Percentiles rank a stretch among this genome's conserved stretches.
These are phyloP conservation scores for Hamamelis virginiana DNA, from an alignment of 164 flowering plant species.

Conservation along the genomic window DNA sequence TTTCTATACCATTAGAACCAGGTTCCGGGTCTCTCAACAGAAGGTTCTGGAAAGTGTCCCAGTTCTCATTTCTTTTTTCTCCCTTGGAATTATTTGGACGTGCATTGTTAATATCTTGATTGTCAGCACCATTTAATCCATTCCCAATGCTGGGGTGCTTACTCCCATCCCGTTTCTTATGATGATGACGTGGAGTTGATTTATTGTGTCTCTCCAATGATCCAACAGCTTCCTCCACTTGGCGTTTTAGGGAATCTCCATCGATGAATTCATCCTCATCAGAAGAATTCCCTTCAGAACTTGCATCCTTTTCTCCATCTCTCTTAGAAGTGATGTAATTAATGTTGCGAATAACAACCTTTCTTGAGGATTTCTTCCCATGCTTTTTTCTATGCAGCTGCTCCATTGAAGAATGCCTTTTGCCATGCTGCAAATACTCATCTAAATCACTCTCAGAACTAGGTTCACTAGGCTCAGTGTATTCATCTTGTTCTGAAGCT, in stretches of 20 bases:
- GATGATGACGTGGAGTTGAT: slow-evolving; percentile 36
- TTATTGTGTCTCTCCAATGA: slow-evolving; percentile 59
- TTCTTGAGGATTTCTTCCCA: slow-evolving; percentile 67
- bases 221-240: slow-evolving; percentile 74
- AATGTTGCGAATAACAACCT: slow-evolving; percentile 84
- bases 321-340: slow-evolving; percentile 74
- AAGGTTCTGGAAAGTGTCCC: slow-evolving; percentile 82
- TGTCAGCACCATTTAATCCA: slow-evolving; percentile 26
- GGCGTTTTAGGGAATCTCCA: slow-evolving; percentile 59
- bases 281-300: slow-evolving; percentile 46
- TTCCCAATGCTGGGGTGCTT: slow-evolving; percentile 23
- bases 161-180: slow-evolving; percentile 38
- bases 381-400: slow-evolving; percentile 35
- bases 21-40: slow-evolving; percentile 57
- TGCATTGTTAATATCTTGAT: slow-evolving; percentile 23
- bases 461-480: slow-evolving; percentile 39
- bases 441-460: slow-evolving; percentile 50
- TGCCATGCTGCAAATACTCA: slow-evolving; percentile 25
- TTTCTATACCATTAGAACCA: slow-evolving; percentile 19
- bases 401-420: slow-evolving; percentile 35
- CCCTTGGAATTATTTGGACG: slow-evolving; percentile 25
- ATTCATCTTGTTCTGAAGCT: slow-evolving; percentile 46
- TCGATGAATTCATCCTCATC: slow-evolving; percentile 56
- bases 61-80: slow-evolving; percentile 41
- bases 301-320: slow-evolving; percentile 40